phyloP scores from a whole-genome alignment of 2,329 filamentous ascomycete genomes.

The Aspergillus fumigatus region DNA sequence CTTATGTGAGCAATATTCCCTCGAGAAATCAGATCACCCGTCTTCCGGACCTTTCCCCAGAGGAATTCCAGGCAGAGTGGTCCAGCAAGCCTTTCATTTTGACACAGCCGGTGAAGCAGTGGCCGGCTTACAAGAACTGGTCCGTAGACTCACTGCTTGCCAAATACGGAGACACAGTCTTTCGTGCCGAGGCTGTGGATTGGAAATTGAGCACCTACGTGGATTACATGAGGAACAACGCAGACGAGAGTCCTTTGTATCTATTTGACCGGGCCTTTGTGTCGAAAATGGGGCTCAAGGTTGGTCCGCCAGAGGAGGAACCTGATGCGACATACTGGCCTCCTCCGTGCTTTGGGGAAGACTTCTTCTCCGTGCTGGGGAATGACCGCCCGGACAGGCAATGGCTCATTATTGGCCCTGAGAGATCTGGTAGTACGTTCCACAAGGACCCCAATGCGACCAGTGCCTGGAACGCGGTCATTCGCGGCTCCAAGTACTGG shows the following conservation, averaged over 20 bases:
- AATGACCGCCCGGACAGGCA: constrained; percentile 76
- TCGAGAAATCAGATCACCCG: constrained; percentile 66
- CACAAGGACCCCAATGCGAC: constrained; percentile 75
- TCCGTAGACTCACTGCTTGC: constrained; percentile 61
- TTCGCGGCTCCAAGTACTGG: constrained; percentile 93
- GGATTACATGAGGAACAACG: constrained; percentile 72
- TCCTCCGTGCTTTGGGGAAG: constrained; percentile 78
- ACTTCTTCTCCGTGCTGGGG: constrained; percentile 77
- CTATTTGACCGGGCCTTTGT: constrained; percentile 85
- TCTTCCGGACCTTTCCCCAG: constrained; percentile 62
- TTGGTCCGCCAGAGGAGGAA: constrained; percentile 44
- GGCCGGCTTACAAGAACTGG: constrained; percentile 76
- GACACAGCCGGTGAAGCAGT: constrained; percentile 72
- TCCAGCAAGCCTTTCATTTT: constrained; percentile 80
- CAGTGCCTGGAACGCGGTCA: constrained; percentile 87
- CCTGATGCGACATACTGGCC: constrained; percentile 65
- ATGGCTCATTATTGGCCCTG: constrained; percentile 89
- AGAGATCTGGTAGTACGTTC: constrained; percentile 85
- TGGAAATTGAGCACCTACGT: constrained; percentile 81
- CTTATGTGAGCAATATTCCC: constrained; percentile 69
- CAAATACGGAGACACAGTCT: constrained; percentile 63
- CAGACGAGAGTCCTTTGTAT: constrained; percentile 86
- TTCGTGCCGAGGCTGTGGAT: constrained; percentile 89
- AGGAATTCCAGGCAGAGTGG: constrained; percentile 72
- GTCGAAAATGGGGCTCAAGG: constrained; percentile 71